These are phyloP conservation scores for Ormosia semicastrata DNA, from an alignment of 306 rosid species.

Conservation along the genomic window DNA sequence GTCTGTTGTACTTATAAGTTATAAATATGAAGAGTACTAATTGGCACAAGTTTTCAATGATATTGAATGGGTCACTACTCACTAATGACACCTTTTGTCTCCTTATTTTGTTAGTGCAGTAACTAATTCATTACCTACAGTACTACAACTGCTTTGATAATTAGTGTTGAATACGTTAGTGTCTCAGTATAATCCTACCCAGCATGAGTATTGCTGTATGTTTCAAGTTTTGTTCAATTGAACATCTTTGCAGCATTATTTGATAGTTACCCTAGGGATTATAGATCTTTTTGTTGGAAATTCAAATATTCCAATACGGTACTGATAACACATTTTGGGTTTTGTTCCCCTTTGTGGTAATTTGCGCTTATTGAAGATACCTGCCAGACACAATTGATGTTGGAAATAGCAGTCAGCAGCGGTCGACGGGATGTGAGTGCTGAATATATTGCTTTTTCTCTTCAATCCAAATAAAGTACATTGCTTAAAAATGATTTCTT, in stretches of 20 bases:
- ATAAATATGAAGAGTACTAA: background rate
- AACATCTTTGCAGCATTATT: background rate
- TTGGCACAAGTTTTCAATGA: background rate
- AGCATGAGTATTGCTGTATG: background rate
- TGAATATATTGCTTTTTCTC: slow-evolving; percentile 48
- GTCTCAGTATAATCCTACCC: background rate
- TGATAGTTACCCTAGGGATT: background rate
- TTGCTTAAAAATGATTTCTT: slow-evolving; percentile 29
- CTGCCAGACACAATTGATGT: slow-evolving; percentile 98
- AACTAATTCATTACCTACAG: background rate
- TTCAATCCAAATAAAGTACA: slow-evolving; percentile 43
- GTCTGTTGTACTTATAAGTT: background rate
- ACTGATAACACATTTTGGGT: slow-evolving; percentile 18
- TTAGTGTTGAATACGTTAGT: background rate
- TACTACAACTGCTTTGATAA: background rate
- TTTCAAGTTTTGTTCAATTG: background rate
- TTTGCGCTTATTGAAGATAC: slow-evolving; percentile 55
- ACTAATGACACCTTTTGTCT: background rate
- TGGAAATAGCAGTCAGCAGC: slow-evolving; percentile 70
- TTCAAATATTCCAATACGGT: background rate
- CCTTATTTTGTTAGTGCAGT: background rate
- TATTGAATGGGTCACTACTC: background rate
- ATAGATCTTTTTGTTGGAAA: background rate
- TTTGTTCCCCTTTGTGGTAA: slow-evolving; percentile 30
- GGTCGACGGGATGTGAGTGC: slow-evolving; percentile 93